Percentiles rank a stretch among this genome's conserved stretches.
Conservation (phyloP, 176 grass and related monocot species). For the Thinopyrum elongatum region DNA sequence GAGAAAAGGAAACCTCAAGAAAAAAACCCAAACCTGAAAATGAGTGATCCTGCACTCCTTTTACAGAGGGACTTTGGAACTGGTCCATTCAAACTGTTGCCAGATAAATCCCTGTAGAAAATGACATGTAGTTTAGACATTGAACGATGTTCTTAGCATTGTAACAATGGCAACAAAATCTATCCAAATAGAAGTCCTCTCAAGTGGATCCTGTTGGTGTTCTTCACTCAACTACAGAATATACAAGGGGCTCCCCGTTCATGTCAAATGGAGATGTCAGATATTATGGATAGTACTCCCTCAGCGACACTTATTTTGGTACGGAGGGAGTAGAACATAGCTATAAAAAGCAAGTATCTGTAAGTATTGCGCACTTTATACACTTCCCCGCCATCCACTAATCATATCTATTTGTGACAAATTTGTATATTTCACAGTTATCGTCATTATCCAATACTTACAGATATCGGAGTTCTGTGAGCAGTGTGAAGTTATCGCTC, state of each 20-base stretch:
- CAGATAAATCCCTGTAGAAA: slow-evolving; percentile 11
- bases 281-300: not conserved
- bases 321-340: not conserved
- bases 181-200: not conserved
- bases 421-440: not conserved
- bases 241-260: not conserved
- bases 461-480: not conserved
- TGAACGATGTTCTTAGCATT: not conserved
- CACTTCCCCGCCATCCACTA: too few relatives aligned
- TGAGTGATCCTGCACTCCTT: not conserved
- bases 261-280: not conserved
- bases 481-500: not conserved
- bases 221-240: not conserved
- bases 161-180: not conserved
- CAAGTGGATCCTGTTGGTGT: not conserved
- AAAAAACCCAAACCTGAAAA: not conserved
- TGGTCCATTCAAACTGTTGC: not conserved
- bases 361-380: not conserved
- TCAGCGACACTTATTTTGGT: too few relatives aligned
- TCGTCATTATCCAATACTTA: slow-evolving; percentile 12
- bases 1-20: not conserved
- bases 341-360: not conserved
- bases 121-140: not conserved
- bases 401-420: not conserved
- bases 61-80: not conserved